phyloP scores from a whole-genome alignment of 2,329 filamentous ascomycete species.

The Colletotrichum sp. region DNA sequence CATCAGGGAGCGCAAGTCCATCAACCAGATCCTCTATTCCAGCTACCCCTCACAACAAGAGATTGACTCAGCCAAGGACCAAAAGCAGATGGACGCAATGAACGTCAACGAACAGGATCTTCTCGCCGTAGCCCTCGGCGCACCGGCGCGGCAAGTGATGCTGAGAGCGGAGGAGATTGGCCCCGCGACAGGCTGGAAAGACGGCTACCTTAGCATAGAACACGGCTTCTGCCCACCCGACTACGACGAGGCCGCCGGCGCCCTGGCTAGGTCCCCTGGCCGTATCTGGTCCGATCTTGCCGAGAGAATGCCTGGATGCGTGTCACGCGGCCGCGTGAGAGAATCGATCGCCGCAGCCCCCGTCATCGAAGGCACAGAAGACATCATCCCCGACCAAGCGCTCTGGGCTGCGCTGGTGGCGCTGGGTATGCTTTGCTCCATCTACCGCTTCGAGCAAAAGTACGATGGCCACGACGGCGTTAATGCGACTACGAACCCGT shows the following conservation, averaged over 20 bases:
- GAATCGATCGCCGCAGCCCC: slow-evolving; percentile 53
- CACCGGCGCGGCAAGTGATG: slow-evolving; percentile 59
- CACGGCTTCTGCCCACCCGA: slow-evolving; percentile 58
- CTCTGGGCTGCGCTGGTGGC: slow-evolving; percentile 58
- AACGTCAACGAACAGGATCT: slow-evolving; percentile 53
- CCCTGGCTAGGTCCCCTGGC: slow-evolving; percentile 51
- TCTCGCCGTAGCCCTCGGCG: slow-evolving; percentile 56
- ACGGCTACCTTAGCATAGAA: slow-evolving; percentile 55
- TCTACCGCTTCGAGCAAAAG: slow-evolving; percentile 57
- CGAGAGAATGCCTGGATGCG: slow-evolving; percentile 57
- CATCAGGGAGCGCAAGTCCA: slow-evolving; percentile 47
- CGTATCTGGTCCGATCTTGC: slow-evolving; percentile 59
- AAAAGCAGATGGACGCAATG: slow-evolving; percentile 46
- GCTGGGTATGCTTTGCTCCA: slow-evolving; percentile 57
- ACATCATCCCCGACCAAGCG: slow-evolving; percentile 55
- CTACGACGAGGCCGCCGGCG: slow-evolving; percentile 52
- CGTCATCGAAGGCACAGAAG: slow-evolving; percentile 51
- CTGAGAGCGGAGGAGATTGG: slow-evolving; percentile 57
- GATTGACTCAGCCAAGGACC: slow-evolving; percentile 42
- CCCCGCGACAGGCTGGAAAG: slow-evolving; percentile 53
- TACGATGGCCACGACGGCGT: slow-evolving; percentile 57
- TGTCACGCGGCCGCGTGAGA: slow-evolving; percentile 52
- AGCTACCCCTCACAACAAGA: slow-evolving; percentile 45
- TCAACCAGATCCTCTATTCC: slow-evolving; percentile 52
- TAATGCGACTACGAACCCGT: slow-evolving; percentile 34